Evolutionary conservation across 495 filamentous ascomycete genomes (phyloP).

Genomic region (Hyaloscypha variabilis): DNA sequence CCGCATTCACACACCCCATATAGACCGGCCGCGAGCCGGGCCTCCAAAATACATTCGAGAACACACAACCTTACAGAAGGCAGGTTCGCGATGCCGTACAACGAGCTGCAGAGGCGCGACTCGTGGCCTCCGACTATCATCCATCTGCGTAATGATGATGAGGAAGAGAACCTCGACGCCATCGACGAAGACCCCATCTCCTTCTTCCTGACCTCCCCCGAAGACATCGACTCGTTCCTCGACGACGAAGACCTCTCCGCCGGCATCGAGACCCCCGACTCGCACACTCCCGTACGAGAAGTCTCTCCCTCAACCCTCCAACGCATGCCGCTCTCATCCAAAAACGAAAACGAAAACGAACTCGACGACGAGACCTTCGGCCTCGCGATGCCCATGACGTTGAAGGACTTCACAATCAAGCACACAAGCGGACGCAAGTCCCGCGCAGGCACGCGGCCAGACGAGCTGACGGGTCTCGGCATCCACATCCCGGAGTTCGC

Average conservation of each 20-base stretch:
- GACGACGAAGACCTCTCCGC: conserved; percentile 31
- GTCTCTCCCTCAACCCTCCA: conserved; percentile 30
- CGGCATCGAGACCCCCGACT: conserved; percentile 31
- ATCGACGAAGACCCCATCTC: conserved; percentile 34
- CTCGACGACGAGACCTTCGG: conserved; percentile 20
- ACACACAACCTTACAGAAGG: background rate
- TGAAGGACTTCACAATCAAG: conserved; percentile 24
- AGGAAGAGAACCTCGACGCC: conserved; percentile 1
- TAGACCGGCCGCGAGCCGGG: conserved; percentile 33
- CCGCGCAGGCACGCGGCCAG: conserved; percentile 4
- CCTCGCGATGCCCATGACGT: conserved; percentile 27
- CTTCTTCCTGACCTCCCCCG: conserved; percentile 33
- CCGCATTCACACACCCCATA: conserved; percentile 10
- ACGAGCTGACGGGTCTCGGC: conserved; percentile 21
- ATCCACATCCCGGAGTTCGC: conserved; percentile 23
- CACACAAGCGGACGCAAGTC: conserved; percentile 22
- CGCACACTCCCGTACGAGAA: conserved; percentile 24
- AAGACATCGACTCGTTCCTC: conserved; percentile 23
- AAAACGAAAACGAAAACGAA: no score
- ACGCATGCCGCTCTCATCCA: conserved; percentile 3
- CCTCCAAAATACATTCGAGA: background rate
- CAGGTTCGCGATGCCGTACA: conserved; percentile 30
- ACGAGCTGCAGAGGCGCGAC: conserved; percentile 29
- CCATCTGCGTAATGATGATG: conserved; percentile 19
- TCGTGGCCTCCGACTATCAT: conserved; percentile 35